phyloP scores from a whole-genome alignment of 148 eudicot species.

The Rheum nobile region DNA sequence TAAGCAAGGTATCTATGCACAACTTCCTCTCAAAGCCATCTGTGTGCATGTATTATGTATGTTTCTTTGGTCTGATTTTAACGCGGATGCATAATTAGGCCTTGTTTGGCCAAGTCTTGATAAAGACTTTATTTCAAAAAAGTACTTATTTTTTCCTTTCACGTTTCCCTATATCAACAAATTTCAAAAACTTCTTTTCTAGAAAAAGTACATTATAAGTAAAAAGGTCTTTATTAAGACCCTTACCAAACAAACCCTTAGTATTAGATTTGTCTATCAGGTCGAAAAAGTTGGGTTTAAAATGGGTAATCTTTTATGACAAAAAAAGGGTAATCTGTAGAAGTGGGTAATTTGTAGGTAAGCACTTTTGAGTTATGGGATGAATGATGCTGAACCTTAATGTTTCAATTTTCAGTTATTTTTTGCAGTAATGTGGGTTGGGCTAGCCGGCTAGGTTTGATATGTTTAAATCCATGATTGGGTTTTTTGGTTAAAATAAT shows the following conservation, averaged over 20 bases:
- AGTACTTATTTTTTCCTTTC: too few relatives aligned
- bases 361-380: not conserved
- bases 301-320: not conserved
- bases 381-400: not conserved
- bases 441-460: not conserved
- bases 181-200: too few relatives aligned
- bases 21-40: not conserved
- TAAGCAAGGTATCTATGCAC: conserved; percentile 60
- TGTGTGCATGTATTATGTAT: not conserved
- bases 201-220: too few relatives aligned
- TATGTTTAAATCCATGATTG: not conserved
- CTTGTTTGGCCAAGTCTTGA: too few relatives aligned
- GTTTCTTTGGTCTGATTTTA: not conserved
- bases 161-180: too few relatives aligned
- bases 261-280: not conserved
- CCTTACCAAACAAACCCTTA: too few relatives aligned
- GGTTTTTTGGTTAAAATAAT: not conserved
- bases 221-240: too few relatives aligned
- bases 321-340: not conserved
- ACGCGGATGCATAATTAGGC: too few relatives aligned
- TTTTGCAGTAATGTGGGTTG: not conserved
- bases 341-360: not conserved
- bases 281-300: not conserved
- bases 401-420: not conserved
- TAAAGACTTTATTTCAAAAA: too few relatives aligned